Percentiles rank a stretch among this genome's conserved stretches.
These are phyloP conservation scores for Phytophthora vignae DNA, from an alignment of 352 stramenopile genomes.

Conservation along the genomic window DNA sequence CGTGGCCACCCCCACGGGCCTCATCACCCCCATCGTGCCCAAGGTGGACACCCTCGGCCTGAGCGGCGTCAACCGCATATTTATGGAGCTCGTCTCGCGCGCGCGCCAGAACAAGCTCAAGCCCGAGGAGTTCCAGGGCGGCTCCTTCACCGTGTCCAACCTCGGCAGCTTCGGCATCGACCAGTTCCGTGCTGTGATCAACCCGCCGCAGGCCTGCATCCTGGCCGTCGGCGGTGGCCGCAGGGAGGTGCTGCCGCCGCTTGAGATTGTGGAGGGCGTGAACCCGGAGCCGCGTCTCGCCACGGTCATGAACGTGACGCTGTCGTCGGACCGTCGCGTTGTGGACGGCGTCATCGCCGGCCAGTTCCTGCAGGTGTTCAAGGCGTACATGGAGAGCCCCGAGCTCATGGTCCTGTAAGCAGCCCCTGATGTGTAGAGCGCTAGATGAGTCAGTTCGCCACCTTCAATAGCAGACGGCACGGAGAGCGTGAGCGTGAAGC, in stretches of 20 bases:
- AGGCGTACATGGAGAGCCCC: constrained; percentile 97
- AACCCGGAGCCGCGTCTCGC: constrained; percentile 89
- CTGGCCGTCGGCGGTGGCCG: constrained; percentile 96
- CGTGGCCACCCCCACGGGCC: constrained; percentile 96
- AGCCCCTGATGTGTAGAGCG: constrained; percentile 24
- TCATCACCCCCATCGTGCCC: constrained; percentile 99
- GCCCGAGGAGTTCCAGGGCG: constrained; percentile 99
- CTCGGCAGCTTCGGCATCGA: constrained; percentile 98
- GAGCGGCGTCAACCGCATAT: constrained; percentile 94
- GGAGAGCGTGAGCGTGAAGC: constrained; percentile 19
- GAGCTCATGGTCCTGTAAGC: constrained; percentile 86
- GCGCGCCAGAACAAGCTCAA: constrained; percentile 97
- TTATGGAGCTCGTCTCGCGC: constrained; percentile 97
- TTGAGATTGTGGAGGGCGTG: constrained; percentile 47
- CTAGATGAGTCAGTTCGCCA: constrained; percentile 35
- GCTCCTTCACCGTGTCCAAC: constrained; percentile 99
- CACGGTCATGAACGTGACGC: constrained; percentile 96
- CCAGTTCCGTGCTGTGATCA: constrained; percentile 99
- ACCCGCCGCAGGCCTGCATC: constrained; percentile 98
- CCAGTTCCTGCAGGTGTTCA: constrained; percentile 97
- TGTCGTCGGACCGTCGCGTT: constrained; percentile 97
- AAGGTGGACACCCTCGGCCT: constrained; percentile 95
- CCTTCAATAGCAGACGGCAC: constrained; percentile 34
- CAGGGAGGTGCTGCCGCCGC: constrained; percentile 83
- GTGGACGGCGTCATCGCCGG: constrained; percentile 97